phyloP scores from a whole-genome alignment of 345 rosid genomes.

The Linum tenue region DNA sequence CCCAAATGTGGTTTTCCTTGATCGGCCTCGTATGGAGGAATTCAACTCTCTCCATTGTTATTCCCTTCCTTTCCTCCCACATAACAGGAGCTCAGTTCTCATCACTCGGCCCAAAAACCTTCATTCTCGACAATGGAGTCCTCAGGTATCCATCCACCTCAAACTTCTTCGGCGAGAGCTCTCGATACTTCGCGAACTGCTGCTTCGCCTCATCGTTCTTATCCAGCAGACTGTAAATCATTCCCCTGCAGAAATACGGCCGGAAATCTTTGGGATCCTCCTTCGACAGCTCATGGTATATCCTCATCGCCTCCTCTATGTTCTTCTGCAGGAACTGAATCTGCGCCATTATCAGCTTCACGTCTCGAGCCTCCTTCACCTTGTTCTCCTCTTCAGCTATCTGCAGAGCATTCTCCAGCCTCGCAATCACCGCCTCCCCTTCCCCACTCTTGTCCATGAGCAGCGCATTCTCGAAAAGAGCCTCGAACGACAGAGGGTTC shows the following conservation, averaged over 20 bases:
- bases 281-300: constrained; percentile 49
- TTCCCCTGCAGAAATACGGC: constrained; percentile 72
- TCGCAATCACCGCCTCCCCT: constrained; percentile 53
- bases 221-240: constrained; percentile 73
- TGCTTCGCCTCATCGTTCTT: constrained; percentile 69
- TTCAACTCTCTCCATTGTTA: not conserved
- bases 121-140: constrained; percentile 63
- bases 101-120: constrained; percentile 54
- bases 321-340: constrained; percentile 72
- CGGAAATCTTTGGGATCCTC: constrained; percentile 78
- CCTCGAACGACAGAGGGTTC: constrained; percentile 81
- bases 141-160: constrained; percentile 76
- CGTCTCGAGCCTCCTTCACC: constrained; percentile 67
- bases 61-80: too few species aligned
- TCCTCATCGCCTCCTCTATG: constrained; percentile 69
- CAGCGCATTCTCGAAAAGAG: constrained; percentile 79
- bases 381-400: constrained; percentile 49
- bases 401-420: constrained; percentile 63
- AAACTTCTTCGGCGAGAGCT: constrained; percentile 61
- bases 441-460: constrained; percentile 74
- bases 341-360: constrained; percentile 80
- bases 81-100: constrained; percentile 29
- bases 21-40: too few species aligned
- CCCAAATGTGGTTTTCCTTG: not conserved
- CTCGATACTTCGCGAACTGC: constrained; percentile 65